These are phyloP conservation scores for Aspergillus calidoustus DNA, from an alignment of 2,329 filamentous ascomycete species.

Conservation along the genomic window DNA sequence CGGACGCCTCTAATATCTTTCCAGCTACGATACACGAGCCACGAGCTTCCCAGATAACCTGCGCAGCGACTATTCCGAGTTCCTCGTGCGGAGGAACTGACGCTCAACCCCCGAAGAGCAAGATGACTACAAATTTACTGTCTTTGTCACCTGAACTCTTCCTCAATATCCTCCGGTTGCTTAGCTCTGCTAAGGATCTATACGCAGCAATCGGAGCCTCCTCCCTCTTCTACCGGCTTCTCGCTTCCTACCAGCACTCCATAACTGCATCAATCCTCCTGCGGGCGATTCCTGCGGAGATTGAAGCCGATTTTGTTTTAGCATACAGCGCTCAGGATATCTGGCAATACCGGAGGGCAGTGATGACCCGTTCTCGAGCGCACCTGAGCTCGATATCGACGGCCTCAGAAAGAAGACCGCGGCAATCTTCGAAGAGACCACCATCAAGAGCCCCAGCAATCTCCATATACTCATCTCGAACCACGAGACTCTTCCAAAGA, in stretches of 20 bases:
- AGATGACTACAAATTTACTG: no score
- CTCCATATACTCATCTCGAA: not conserved
- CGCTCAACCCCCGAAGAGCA: no score
- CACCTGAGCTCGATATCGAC: not conserved
- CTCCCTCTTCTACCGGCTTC: not conserved
- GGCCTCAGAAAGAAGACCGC: not conserved
- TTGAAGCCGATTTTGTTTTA: not conserved
- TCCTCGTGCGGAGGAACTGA: no score
- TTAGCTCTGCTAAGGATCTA: not conserved
- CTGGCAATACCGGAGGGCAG: not conserved
- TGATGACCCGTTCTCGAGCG: no score
- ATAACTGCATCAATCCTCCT: not conserved
- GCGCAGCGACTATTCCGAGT: no score
- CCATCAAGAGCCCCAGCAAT: no score
- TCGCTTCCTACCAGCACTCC: not conserved
- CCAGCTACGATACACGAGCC: no score
- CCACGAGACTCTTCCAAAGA: not conserved
- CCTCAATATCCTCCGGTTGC: no score
- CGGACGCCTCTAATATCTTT: no score
- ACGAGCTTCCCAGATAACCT: no score
- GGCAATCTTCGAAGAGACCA: not conserved
- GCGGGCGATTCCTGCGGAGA: not conserved
- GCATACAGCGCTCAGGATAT: not conserved
- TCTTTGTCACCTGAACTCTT: no score
- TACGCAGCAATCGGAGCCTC: not conserved